These are phyloP conservation scores for Acer saccharum DNA, from an alignment of 345 rosid genomes.

Conservation along the genomic window DNA sequence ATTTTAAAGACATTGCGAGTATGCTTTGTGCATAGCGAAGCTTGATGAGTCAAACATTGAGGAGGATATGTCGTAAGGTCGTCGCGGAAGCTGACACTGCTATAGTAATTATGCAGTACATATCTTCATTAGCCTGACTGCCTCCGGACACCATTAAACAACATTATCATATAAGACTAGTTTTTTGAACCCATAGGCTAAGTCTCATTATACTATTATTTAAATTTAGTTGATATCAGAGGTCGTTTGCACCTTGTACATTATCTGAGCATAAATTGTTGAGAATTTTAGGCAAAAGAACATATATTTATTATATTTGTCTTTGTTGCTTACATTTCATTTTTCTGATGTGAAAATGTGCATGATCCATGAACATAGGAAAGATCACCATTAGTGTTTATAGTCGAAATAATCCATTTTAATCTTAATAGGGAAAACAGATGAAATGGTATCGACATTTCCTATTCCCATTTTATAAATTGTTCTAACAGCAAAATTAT, in stretches of 20 bases:
- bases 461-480: background rate
- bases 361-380: background rate
- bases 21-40: background rate
- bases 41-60: background rate
- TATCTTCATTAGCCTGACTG: background rate
- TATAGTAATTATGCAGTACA: background rate
- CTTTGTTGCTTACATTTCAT: background rate
- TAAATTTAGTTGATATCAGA: background rate
- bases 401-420: no score
- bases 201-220: no score
- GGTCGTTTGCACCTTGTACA: background rate
- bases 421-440: no score
- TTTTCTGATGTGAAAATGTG: background rate
- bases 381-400: no score
- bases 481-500: background rate
- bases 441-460: background rate
- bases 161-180: background rate
- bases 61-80: background rate
- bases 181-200: background rate
- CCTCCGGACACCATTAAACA: background rate
- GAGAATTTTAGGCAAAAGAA: background rate
- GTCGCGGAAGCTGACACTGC: conserved; percentile 6
- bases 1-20: background rate
- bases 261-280: background rate
- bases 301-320: background rate